phyloP scores from a whole-genome alignment of 2,329 filamentous ascomycete species.

The Bipolaris zeicola region DNA sequence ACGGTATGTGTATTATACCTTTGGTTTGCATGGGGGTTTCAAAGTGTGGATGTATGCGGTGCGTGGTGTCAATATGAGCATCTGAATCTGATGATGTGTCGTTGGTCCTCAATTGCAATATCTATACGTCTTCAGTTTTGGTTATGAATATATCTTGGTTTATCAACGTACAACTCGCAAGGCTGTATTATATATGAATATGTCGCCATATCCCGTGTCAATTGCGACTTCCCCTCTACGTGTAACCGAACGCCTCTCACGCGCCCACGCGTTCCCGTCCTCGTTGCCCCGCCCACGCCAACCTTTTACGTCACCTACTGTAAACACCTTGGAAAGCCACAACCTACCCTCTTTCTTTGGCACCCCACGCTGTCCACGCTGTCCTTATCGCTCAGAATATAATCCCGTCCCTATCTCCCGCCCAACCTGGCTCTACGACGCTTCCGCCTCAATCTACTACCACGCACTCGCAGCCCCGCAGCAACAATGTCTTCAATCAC shows the following conservation, averaged over 20 bases:
- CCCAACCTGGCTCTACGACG: not conserved
- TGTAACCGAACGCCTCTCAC: not conserved
- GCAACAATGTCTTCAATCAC: constrained; percentile 49
- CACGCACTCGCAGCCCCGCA: not conserved
- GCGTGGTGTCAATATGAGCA: not conserved
- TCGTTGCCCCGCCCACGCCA: not conserved
- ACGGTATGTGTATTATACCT: constrained; percentile 16
- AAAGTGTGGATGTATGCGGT: not conserved
- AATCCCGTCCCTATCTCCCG: not conserved
- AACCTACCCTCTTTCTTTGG: too few species aligned
- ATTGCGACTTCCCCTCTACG: not conserved
- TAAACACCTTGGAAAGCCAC: too few species aligned
- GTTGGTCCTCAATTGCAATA: not conserved
- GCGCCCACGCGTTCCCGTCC: not conserved
- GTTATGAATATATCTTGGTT: too few species aligned
- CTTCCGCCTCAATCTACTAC: not conserved
- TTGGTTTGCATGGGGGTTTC: constrained; percentile 2
- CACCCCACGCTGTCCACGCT: not conserved
- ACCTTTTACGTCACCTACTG: not conserved
- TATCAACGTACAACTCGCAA: too few species aligned
- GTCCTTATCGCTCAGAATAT: not conserved
- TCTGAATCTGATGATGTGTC: not conserved
- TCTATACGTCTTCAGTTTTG: not conserved
- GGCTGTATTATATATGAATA: not conserved
- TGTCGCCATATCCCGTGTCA: not conserved